Percentiles rank a stretch among this genome's conserved stretches.
Conservation (phyloP, 441 rosid genomes). For the Euphorbia celastroides region DNA sequence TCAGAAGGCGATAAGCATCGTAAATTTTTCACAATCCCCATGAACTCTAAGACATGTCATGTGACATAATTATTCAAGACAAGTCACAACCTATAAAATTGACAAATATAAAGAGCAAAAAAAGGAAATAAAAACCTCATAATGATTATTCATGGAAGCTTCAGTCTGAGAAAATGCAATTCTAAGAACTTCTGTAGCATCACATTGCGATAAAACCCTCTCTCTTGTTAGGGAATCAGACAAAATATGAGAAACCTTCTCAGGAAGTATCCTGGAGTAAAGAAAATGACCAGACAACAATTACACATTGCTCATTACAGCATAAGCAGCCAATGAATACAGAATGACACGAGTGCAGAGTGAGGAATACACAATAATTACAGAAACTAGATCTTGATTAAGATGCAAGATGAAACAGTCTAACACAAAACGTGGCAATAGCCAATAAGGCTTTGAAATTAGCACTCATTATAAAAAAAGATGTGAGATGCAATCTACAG, state of each 20-base stretch:
- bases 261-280: slow-evolving; percentile 67
- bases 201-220: background rate
- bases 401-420: too few relatives aligned
- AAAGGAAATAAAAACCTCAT: slow-evolving; percentile 56
- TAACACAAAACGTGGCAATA: background rate
- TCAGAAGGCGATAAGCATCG: too few relatives aligned
- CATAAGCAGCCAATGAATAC: background rate
- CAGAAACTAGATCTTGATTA: too few relatives aligned
- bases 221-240: slow-evolving; percentile 47
- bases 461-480: background rate
- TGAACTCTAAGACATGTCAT: too few relatives aligned
- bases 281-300: background rate
- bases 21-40: too few relatives aligned
- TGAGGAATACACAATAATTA: background rate
- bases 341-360: background rate
- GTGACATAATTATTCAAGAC: too few relatives aligned
- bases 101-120: slow-evolving; percentile 5
- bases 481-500: background rate
- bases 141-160: slow-evolving; percentile 25
- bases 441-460: background rate
- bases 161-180: background rate
- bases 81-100: background rate
- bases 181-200: background rate
- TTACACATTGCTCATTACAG: background rate
- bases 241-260: slow-evolving; percentile 62